Base-by-base conservation (phyloP, 805 yeast genomes). In the Isabelozyma heimii region DNA sequence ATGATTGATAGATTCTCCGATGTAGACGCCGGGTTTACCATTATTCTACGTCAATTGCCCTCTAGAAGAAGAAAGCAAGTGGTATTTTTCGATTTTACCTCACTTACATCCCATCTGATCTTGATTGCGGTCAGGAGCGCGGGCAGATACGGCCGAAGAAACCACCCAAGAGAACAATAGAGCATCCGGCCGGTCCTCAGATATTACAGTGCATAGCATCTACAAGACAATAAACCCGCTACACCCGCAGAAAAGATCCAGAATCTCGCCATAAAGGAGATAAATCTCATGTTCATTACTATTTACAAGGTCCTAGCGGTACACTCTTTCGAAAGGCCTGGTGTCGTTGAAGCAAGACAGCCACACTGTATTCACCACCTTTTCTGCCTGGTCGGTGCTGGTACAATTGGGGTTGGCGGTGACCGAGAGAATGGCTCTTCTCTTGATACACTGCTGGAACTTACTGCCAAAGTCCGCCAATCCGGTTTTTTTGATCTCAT, bases 321-420 rank as follows among this genome's bases (percentile, higher is more conserved):
- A 94, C 35, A 94, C 91, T 60, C 89, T 85, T 59, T 94, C 98
- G 67, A 90, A 94, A 1, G 99, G 99, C 60, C 99, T 76, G 1
- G 98, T 92, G 62, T 94, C 99, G 59, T 84, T 85, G 64, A 91
- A 94, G 65, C 99, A 94, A 43, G 92, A 85, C 52, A 85, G 86
- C 86, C 96, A 94, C 5, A 94, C 98, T 55, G 87, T 86, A 53
- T 87, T 83, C 3, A 94, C 97, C 5, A 83, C 87, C 52, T 77
- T 76, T 49, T 81, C 83, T 0, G 99, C 99, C 52, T 86, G 86
- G 42, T 83, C 85, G 49, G 77, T 75, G 55, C 77, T 79, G 53
- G 80, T 76, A 64, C 99, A 94, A 44, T 76, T 79, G 2, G 98
- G 98, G 65, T 94, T 92, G 0, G 88, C 94, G 60, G 77, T 69